These are phyloP conservation scores for Casuarina equisetifolia DNA, from an alignment of 306 rosid genomes.

Conservation along the genomic window DNA sequence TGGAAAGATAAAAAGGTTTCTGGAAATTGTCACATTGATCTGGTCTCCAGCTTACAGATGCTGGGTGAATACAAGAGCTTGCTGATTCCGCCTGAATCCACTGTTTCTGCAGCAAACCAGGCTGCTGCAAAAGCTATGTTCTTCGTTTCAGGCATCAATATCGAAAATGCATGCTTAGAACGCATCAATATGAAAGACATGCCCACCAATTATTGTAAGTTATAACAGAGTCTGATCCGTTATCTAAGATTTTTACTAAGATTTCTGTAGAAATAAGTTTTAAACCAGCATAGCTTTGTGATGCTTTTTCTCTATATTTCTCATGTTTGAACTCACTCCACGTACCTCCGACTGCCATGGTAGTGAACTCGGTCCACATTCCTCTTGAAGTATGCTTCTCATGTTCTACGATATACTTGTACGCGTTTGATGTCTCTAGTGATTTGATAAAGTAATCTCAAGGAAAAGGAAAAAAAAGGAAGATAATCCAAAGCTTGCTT, in stretches of 20 bases:
- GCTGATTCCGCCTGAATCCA: slow-evolving; percentile 76
- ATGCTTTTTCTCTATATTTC: background rate
- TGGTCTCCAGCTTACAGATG: slow-evolving; percentile 75
- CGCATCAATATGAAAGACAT: slow-evolving; percentile 64
- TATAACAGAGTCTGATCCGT: slow-evolving; percentile 24
- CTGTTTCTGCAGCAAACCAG: slow-evolving; percentile 75
- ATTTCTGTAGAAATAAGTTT: background rate
- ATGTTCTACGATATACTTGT: background rate
- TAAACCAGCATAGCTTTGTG: background rate
- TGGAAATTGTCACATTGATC: slow-evolving; percentile 58
- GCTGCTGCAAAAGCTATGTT: slow-evolving; percentile 94
- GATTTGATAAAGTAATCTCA: background rate
- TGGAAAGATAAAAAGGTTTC: slow-evolving; percentile 61
- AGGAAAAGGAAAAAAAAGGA: background rate
- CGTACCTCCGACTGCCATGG: background rate
- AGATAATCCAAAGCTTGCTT: background rate
- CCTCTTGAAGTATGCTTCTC: background rate
- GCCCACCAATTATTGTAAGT: slow-evolving; percentile 80
- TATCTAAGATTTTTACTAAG: slow-evolving; percentile 1
- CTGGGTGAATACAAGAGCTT: slow-evolving; percentile 84
- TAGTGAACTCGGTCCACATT: background rate
- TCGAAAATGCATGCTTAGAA: slow-evolving; percentile 71
- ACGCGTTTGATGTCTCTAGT: background rate
- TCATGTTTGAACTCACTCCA: no score
- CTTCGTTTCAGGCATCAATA: slow-evolving; percentile 64